Conservation (phyloP, 2,329 filamentous ascomycete species). For the Ophiostoma himal-ulmi region DNA sequence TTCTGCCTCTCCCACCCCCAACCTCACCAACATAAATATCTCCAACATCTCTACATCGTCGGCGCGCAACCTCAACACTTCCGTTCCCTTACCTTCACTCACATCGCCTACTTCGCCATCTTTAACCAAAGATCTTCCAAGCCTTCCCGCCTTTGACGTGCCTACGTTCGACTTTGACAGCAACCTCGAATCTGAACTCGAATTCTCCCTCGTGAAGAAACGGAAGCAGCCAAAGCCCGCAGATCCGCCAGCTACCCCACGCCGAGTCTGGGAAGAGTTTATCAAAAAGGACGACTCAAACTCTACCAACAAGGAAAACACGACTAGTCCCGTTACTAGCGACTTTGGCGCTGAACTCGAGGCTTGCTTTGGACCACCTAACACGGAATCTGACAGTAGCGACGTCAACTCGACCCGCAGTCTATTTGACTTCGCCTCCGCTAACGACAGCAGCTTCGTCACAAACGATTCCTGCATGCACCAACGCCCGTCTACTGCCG, state of each 20-base stretch:
- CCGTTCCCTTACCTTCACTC: neutral
- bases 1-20: constrained; percentile 18
- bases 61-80: constrained; percentile 13
- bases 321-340: constrained; percentile 5
- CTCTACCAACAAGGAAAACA: neutral
- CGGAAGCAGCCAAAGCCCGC: neutral
- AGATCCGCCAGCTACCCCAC: constrained; percentile 2
- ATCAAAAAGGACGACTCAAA: constrained; percentile 11
- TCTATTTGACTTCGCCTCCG: constrained; percentile 3
- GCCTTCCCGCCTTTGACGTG: constrained; percentile 44
- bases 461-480: neutral
- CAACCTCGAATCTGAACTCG: constrained; percentile 40
- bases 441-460: neutral
- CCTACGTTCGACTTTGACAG: constrained; percentile 48
- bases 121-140: constrained; percentile 34
- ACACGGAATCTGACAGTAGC: neutral
- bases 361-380: constrained; percentile 6
- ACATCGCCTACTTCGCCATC: neutral
- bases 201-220: constrained; percentile 28
- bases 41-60: constrained; percentile 16
- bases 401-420: constrained; percentile 6
- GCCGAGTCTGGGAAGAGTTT: constrained; percentile 25
- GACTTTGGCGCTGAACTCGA: constrained; percentile 15
- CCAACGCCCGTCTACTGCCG: constrained; percentile 15
- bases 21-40: constrained; percentile 1